Conservation (phyloP, 331 rosid genomes). For the Rosa hybrid region DNA sequence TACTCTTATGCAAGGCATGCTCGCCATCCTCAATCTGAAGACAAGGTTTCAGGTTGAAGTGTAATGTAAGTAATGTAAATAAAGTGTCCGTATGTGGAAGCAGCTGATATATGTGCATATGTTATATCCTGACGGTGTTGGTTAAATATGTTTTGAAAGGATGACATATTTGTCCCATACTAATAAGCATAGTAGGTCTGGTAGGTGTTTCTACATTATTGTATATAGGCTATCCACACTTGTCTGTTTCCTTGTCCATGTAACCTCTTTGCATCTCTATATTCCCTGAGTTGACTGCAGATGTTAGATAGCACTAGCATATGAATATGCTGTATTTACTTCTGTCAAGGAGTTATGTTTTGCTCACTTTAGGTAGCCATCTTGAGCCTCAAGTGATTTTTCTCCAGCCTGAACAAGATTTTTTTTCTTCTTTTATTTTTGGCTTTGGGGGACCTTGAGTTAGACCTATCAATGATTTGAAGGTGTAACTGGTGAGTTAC, state of each 20-base stretch:
- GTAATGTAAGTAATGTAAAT: neutral
- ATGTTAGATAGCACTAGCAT: neutral
- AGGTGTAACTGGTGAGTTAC: no score
- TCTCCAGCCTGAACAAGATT: no score
- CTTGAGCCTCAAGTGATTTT: neutral
- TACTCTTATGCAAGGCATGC: slow-evolving; percentile 54
- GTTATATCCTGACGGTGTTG: neutral
- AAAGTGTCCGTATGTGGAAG: neutral
- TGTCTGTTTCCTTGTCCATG: neutral
- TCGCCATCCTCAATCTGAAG: slow-evolving; percentile 11
- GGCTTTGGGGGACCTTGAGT: no score
- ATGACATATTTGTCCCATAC: neutral
- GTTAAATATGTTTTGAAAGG: neutral
- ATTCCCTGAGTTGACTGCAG: neutral
- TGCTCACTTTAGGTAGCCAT: neutral
- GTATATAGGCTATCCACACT: slow-evolving; percentile 8
- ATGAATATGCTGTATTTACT: neutral
- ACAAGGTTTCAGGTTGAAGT: slow-evolving; percentile 18
- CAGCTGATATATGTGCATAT: neutral
- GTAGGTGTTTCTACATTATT: neutral
- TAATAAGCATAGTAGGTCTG: neutral
- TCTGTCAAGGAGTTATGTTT: neutral
- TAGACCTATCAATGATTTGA: no score
- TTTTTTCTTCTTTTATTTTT: no score
- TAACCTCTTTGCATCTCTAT: neutral